phyloP scores from a whole-genome alignment of 352 stramenopile genomes.

The Pythium phragmitis region DNA sequence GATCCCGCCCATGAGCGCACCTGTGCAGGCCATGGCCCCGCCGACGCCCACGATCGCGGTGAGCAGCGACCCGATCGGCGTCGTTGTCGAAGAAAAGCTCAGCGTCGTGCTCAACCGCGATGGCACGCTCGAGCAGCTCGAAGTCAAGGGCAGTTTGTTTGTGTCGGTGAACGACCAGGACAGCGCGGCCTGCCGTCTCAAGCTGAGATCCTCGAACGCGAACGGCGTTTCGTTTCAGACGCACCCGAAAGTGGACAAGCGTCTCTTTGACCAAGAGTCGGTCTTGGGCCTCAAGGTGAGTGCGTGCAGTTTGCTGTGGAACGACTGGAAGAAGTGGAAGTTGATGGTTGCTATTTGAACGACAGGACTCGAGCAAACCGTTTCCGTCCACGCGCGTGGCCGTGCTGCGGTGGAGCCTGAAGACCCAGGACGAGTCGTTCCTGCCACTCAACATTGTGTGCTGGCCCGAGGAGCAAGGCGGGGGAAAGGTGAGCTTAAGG shows the following conservation, averaged over 20 bases:
- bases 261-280: conserved; percentile 79
- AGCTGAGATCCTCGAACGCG: conserved; percentile 58
- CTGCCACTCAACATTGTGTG: conserved; percentile 86
- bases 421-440: conserved; percentile 86
- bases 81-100: conserved; percentile 87
- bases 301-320: not conserved
- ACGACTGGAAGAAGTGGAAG: not conserved
- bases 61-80: conserved; percentile 79
- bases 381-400: conserved; percentile 81
- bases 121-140: conserved; percentile 77
- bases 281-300: conserved; percentile 68
- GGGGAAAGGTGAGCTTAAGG: conserved; percentile 52
- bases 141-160: conserved; percentile 86
- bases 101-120: conserved; percentile 82
- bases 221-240: conserved; percentile 84
- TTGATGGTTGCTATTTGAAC: not conserved
- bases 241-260: conserved; percentile 89
- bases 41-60: conserved; percentile 62
- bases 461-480: conserved; percentile 84
- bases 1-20: conserved; percentile 77
- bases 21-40: conserved; percentile 57
- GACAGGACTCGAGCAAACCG: conserved; percentile 69
- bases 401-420: conserved; percentile 84
- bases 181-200: conserved; percentile 67
- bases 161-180: conserved; percentile 81